These are phyloP conservation scores for Hagleromyces aurorensis DNA, from an alignment of 805 yeast species.

Conservation along the genomic window DNA sequence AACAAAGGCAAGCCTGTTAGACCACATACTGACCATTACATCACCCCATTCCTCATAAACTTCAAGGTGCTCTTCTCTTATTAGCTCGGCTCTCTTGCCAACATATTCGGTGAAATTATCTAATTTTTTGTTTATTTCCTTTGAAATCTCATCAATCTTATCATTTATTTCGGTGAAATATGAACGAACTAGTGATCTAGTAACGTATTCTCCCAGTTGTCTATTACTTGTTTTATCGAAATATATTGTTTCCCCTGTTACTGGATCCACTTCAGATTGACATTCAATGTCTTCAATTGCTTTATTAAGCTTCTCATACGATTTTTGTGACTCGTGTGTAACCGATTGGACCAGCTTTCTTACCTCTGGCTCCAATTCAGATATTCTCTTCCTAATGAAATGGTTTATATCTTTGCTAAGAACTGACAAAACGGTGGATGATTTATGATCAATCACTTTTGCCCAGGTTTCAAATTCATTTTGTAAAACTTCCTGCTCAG, in stretches of 20 bases:
- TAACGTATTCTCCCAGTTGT: conserved; percentile 32
- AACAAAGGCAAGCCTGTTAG: conserved; percentile 44
- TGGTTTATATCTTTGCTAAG: conserved; percentile 33
- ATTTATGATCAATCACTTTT: conserved; percentile 32
- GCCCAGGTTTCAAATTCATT: conserved; percentile 34
- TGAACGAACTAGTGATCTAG: conserved; percentile 43
- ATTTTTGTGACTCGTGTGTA: conserved; percentile 19
- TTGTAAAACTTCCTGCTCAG: conserved; percentile 23
- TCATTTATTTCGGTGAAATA: conserved; percentile 30
- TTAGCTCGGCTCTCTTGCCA: conserved; percentile 31
- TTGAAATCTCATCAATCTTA: conserved; percentile 27
- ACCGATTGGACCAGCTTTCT: conserved; percentile 32
- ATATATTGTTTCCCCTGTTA: conserved; percentile 29
- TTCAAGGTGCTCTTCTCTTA: conserved; percentile 46
- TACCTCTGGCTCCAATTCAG: conserved; percentile 26
- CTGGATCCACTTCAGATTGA: conserved; percentile 23
- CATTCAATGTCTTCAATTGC: conserved; percentile 35
- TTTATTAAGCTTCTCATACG: conserved; percentile 26
- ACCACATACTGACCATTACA: conserved; percentile 54
- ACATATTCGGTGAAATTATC: conserved; percentile 26
- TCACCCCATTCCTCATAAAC: conserved; percentile 70
- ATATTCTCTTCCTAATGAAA: conserved; percentile 24
- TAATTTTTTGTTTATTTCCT: conserved; percentile 29
- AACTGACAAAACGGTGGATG: conserved; percentile 33
- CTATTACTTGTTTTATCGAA: conserved; percentile 32